Base-by-base conservation (phyloP, 768 basidiomycete species). In the Tulasnella sp. region DNA sequence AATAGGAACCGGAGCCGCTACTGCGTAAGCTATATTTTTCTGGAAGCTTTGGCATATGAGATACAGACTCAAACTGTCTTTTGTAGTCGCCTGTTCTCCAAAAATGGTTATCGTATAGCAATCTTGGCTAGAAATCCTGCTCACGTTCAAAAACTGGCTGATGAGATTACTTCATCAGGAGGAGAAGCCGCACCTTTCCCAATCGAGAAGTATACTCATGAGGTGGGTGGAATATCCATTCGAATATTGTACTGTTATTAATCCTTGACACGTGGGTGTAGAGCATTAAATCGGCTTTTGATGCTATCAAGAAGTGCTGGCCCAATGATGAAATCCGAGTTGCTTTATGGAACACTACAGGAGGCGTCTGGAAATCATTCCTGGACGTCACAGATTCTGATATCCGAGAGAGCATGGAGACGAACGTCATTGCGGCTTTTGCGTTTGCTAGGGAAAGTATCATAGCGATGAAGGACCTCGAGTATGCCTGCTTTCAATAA, bases 281-380 rank as follows among this genome's bases (percentile, higher is more conserved):
- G 19, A 55, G 59, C 10, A 57, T 72, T 29, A 54, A 70, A 19
- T 77, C 78, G 52, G 67, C 72, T 0, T 67, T 74, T 24, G 62
- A 66, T 2, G 74, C 75, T 6, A 70, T 85, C 52, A 67, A 72
- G 28, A 67, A 70, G 58, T 66, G 72, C 0, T 66, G 68, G 42
- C 72, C 77, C 2, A 56, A 70, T 27, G 72, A 71, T 54, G 67
- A 66, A 25, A 70, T 83, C 34, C 75, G 74, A 10, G 78, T 71
- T 2, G 80, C 80, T 1, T 58, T 85, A 10, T 85, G 74, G 66
- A 85, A 85, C 59, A 72, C 69, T 2, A 79, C 68, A 0, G 61
- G 71, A 29, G 72, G 71, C 2, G 62, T 76, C 10, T 82, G 75
- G 72, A 82, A 81, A 63, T 71, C 72, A 1, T 85, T 84, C 70